Conservation (phyloP, 768 basidiomycete species). For the Pleurotus pulmonarius region DNA sequence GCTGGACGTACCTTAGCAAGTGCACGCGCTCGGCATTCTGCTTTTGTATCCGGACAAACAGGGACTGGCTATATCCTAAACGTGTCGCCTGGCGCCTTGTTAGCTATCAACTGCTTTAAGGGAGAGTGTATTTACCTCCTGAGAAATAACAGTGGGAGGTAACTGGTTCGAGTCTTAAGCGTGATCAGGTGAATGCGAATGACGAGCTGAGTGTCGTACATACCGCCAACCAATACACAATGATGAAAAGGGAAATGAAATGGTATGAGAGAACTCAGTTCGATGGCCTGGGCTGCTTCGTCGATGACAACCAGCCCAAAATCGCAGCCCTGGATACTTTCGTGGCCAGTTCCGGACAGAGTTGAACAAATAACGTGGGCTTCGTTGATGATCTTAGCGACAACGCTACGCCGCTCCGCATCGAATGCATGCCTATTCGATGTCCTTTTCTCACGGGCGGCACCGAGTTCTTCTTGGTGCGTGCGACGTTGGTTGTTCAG, state of each 20-base stretch:
- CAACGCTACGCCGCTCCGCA: constrained; percentile 68
- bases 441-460: constrained; percentile 78
- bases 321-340: constrained; percentile 74
- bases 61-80: constrained; percentile 76
- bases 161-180: constrained; percentile 78
- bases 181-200: not conserved
- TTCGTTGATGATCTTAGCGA: constrained; percentile 73
- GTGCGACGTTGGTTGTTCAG: constrained; percentile 63
- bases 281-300: constrained; percentile 96
- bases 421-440: constrained; percentile 81
- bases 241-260: constrained; percentile 80
- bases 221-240: constrained; percentile 85
- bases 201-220: not conserved
- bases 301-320: constrained; percentile 98
- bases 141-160: constrained; percentile 77
- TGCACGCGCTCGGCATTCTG: constrained; percentile 82
- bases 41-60: constrained; percentile 89
- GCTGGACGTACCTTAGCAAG: constrained; percentile 66
- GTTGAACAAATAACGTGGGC: constrained; percentile 95
- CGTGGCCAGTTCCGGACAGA: constrained; percentile 90
- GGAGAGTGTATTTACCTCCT: constrained; percentile 27
- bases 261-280: constrained; percentile 92
- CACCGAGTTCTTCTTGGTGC: constrained; percentile 69
- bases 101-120: not conserved
- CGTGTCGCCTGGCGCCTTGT: constrained; percentile 25